Conservation (phyloP, 192 early-diverging fungal genomes). For the Helicostylum pulchrum region DNA sequence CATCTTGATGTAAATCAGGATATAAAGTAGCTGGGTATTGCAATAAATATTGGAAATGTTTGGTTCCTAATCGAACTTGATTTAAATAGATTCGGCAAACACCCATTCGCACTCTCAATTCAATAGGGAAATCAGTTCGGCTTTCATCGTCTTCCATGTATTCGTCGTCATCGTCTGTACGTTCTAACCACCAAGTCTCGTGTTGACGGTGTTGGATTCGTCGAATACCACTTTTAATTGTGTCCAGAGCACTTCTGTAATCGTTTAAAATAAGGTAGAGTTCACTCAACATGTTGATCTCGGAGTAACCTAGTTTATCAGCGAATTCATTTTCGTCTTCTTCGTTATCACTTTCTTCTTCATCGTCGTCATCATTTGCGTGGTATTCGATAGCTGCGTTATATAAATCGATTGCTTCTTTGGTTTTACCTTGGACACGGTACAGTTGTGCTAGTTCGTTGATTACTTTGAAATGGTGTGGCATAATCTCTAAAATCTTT, state of each 20-base stretch:
- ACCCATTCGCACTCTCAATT: conserved; percentile 84
- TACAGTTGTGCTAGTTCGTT: conserved; percentile 60
- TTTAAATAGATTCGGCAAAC: conserved; percentile 73
- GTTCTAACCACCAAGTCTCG: conserved; percentile 63
- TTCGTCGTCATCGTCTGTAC: conserved; percentile 55
- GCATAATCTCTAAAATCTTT: conserved; percentile 54
- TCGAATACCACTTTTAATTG: conserved; percentile 69
- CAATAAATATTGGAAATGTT: conserved; percentile 64
- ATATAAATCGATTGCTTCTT: conserved; percentile 57
- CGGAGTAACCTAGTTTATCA: conserved; percentile 69
- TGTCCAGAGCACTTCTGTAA: conserved; percentile 66
- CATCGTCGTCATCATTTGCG: conserved; percentile 35
- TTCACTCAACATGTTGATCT: conserved; percentile 85
- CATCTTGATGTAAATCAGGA: conserved; percentile 69
- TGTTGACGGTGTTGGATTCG: conserved; percentile 67
- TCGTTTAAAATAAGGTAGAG: conserved; percentile 78
- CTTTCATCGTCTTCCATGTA: conserved; percentile 19
- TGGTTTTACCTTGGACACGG: conserved; percentile 49
- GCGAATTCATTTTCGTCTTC: conserved; percentile 39
- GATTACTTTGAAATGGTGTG: conserved; percentile 66
- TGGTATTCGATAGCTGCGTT: conserved; percentile 52
- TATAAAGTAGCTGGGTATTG: conserved; percentile 49
- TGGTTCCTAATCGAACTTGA: conserved; percentile 61
- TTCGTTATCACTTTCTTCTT: conserved; percentile 36
- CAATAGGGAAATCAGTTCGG: conserved; percentile 64